These are phyloP conservation scores for Aspergillus bridgeri DNA, from an alignment of 495 filamentous ascomycete species.

Conservation along the genomic window DNA sequence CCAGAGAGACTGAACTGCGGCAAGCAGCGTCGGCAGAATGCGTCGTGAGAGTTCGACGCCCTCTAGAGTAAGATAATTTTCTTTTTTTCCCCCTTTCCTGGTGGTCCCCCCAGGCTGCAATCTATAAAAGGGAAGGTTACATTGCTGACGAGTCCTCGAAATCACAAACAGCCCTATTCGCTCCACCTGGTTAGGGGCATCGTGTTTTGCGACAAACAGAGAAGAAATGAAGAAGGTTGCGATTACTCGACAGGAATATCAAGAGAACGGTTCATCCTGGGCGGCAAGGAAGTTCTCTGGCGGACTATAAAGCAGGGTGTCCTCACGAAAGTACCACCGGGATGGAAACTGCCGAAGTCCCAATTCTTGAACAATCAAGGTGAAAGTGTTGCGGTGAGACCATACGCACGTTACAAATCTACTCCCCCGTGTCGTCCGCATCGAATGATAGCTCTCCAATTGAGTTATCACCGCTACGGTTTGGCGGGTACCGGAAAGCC, in stretches of 20 bases:
- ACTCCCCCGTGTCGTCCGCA: neutral
- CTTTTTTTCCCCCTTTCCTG: neutral
- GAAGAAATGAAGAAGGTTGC: conserved; percentile 57
- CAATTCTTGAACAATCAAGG: too few relatives aligned
- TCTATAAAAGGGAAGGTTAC: too few relatives aligned
- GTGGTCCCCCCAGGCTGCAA: neutral
- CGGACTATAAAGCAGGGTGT: conserved; percentile 14
- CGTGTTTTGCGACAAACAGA: conserved; percentile 65
- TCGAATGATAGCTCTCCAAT: too few relatives aligned
- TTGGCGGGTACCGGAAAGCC: neutral
- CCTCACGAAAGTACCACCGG: too few relatives aligned
- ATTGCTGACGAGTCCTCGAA: conserved; percentile 15
- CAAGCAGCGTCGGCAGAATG: conserved; percentile 74
- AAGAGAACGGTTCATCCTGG: conserved; percentile 81
- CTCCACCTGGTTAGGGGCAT: conserved; percentile 82
- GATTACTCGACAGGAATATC: conserved; percentile 85
- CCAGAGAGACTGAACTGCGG: conserved; percentile 66
- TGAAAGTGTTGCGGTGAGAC: conserved; percentile 2
- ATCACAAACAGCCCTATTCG: conserved; percentile 57
- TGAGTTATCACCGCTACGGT: neutral
- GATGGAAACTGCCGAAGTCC: too few relatives aligned
- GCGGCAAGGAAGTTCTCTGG: conserved; percentile 67
- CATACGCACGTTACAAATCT: neutral
- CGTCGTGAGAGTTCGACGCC: conserved; percentile 65
- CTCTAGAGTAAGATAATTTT: conserved; percentile 54